phyloP scores from a whole-genome alignment of 2,329 filamentous ascomycete species.

The Sclerotinia subarctica region DNA sequence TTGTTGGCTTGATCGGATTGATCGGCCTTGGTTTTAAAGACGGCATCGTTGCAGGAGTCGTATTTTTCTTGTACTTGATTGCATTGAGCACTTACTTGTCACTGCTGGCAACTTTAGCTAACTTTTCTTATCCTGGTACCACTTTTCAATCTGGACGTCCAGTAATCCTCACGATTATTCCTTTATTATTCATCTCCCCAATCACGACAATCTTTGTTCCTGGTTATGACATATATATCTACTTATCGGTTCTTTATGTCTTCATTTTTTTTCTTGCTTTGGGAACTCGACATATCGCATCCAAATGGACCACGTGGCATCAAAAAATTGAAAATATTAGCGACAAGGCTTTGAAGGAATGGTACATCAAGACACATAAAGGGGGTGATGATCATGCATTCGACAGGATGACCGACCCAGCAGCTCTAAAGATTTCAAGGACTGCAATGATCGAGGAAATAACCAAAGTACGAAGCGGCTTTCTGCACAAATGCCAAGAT shows the following conservation, averaged over 20 bases:
- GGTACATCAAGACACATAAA: conserved; percentile 37
- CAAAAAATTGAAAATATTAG: conserved; percentile 50
- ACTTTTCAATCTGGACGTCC: conserved; percentile 47
- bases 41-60: conserved; percentile 46
- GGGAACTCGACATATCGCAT: conserved; percentile 50
- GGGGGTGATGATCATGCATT: conserved; percentile 13
- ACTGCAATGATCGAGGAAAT: conserved; percentile 41
- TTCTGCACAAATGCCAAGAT: conserved; percentile 21
- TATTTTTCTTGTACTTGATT: conserved; percentile 59
- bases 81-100: conserved; percentile 57
- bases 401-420: conserved; percentile 39
- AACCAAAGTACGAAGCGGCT: conserved; percentile 15
- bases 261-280: conserved; percentile 52
- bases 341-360: conserved; percentile 46
- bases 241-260: conserved; percentile 51
- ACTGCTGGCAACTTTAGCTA: conserved; percentile 49
- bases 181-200: conserved; percentile 54
- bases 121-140: conserved; percentile 50
- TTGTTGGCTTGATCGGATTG: conserved; percentile 46
- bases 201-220: conserved; percentile 53
- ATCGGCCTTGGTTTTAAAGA: conserved; percentile 47
- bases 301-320: conserved; percentile 59
- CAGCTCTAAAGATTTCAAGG: conserved; percentile 12
- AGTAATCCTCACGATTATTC: conserved; percentile 53
- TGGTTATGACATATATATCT: conserved; percentile 52